Percentiles rank a stretch among this genome's conserved stretches.
Evolutionary conservation across 192 early-diverging fungal genomes (phyloP).

Genomic region (Backusella parvicylindrica): DNA sequence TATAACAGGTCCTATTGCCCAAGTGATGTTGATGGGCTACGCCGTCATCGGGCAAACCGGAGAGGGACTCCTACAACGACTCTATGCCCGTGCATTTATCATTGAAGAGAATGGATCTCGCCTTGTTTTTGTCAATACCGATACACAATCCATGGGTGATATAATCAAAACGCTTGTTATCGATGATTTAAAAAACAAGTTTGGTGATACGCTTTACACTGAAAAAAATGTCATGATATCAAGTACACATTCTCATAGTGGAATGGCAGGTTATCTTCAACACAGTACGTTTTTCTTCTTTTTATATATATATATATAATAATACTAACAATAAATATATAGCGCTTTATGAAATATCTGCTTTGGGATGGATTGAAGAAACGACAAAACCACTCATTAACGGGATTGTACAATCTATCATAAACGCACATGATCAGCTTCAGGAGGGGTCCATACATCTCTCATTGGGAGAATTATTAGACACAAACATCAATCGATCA

Average conservation of each 20-base stretch:
- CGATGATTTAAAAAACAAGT: neutral
- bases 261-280: constrained; percentile 34
- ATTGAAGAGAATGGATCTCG: constrained; percentile 16
- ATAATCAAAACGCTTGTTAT: constrained; percentile 22
- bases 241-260: constrained; percentile 32
- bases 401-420: constrained; percentile 26
- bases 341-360: constrained; percentile 29
- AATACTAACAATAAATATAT: neutral
- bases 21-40: constrained; percentile 37
- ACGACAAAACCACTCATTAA: constrained; percentile 17
- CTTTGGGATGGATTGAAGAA: constrained; percentile 28
- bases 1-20: constrained; percentile 25
- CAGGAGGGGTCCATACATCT: constrained; percentile 8
- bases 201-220: constrained; percentile 10
- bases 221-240: constrained; percentile 25
- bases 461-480: constrained; percentile 19
- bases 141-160: constrained; percentile 31
- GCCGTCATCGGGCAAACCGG: constrained; percentile 24
- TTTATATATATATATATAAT: neutral
- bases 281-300: constrained; percentile 17
- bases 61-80: constrained; percentile 19
- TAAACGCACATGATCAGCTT: constrained; percentile 24
- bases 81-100: constrained; percentile 27
- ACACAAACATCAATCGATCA: constrained; percentile 32
- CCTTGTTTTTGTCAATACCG: constrained; percentile 27